These are phyloP conservation scores for Backusella psychrophila DNA, from an alignment of 192 early-diverging fungal genomes.

Conservation along the genomic window DNA sequence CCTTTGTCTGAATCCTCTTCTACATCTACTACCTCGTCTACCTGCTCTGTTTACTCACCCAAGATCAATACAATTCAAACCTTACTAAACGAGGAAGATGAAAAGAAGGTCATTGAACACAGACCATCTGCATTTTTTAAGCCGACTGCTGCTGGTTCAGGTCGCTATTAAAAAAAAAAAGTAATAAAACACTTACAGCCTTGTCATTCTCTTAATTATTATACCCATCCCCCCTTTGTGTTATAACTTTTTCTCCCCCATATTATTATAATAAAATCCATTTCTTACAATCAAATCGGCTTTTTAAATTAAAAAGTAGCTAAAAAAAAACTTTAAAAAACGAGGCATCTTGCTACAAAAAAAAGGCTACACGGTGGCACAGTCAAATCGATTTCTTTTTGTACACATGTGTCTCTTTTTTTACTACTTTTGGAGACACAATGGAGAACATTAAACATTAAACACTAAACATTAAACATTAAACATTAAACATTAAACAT, in stretches of 20 bases:
- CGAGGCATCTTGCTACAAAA: background rate
- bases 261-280: background rate
- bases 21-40: conserved; percentile 18
- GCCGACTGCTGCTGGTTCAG: conserved; percentile 7
- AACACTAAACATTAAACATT: no score
- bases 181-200: background rate
- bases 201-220: background rate
- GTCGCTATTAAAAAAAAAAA: background rate
- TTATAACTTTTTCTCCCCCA: background rate
- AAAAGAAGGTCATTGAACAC: conserved; percentile 5
- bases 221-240: background rate
- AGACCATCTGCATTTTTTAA: conserved; percentile 9
- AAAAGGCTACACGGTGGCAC: background rate
- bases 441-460: no score
- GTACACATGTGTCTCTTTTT: background rate
- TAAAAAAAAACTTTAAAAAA: background rate
- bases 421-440: no score
- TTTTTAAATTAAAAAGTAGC: background rate
- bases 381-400: background rate
- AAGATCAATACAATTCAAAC: conserved; percentile 18
- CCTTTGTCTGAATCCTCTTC: conserved; percentile 21
- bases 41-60: background rate
- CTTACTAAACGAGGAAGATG: conserved; percentile 1
- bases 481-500: no score
- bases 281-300: background rate